A percentile compares a stretch with the other conserved stretches of the same genome.
phyloP scores from a whole-genome alignment of 306 rosid genomes.

The Psophocarpus tetragonolobus region DNA sequence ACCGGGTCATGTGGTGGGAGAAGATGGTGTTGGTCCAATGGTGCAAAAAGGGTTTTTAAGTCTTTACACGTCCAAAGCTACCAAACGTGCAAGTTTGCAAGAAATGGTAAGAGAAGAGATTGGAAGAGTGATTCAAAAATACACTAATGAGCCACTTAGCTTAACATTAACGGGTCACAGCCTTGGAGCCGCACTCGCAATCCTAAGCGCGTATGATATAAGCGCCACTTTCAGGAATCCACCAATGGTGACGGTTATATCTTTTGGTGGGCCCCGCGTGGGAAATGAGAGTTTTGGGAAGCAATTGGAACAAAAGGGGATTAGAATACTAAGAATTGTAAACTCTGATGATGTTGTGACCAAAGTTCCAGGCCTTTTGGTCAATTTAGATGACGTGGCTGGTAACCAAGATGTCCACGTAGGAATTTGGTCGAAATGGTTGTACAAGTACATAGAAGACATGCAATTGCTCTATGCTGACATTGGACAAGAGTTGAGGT shows the following conservation, averaged over 20 bases:
- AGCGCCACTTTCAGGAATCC: constrained; percentile 39
- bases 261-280: constrained; percentile 79
- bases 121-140: constrained; percentile 40
- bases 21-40: constrained; percentile 37
- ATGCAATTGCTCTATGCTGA: constrained; percentile 66
- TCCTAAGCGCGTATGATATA: constrained; percentile 61
- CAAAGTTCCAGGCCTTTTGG: constrained; percentile 61
- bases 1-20: background rate
- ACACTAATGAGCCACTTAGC: constrained; percentile 58
- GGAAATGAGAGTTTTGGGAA: constrained; percentile 61
- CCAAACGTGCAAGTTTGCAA: constrained; percentile 44
- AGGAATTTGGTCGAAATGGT: constrained; percentile 46
- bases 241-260: constrained; percentile 65
- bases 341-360: constrained; percentile 70
- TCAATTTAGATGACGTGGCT: background rate
- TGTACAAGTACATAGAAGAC: constrained; percentile 43
- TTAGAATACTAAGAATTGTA: constrained; percentile 62
- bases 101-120: constrained; percentile 60
- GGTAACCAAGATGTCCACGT: background rate
- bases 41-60: constrained; percentile 77
- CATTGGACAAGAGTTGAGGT: constrained; percentile 65
- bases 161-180: constrained; percentile 82
- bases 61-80: constrained; percentile 57
- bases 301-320: constrained; percentile 50
- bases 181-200: constrained; percentile 80